Base-by-base conservation (phyloP, 169 alveolate genomes). In the Ichthyophthirius multifiliis region DNA sequence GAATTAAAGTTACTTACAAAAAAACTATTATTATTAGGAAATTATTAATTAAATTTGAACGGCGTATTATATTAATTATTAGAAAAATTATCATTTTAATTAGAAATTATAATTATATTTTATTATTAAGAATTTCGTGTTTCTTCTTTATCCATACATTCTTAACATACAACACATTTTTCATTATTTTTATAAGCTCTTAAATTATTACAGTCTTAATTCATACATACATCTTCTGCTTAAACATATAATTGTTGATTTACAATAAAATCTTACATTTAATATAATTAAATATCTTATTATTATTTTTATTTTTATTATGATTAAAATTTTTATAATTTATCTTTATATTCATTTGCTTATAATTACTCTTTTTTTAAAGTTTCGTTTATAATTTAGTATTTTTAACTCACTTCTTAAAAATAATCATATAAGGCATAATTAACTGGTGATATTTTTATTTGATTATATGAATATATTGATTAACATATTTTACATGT, bases 161-260 rank as follows among this genome's bases (percentile, higher is more conserved):
- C 31, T 6, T 55, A 34, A 7, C 71, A 55, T 4, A 55, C 23
- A 0, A 55, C 71, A 10, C 31, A 23, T 23, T 55, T 55, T 27
- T 55, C 31, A 4, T 39, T 39, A 55, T 55, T 27, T 27, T 55
- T 55, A 9, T 55, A 55, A 18, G 31, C 71, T 55, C 71, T 55
- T 55, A 23, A 15, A 27, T 55, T 27, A 55, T 55, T 55, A 7
- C 71, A 55, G 31, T 55, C 71, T 55, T 55, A 34, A 55, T 27
- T 27, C 71, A 55, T 55, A 23, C 71, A 55, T 12, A 55, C 18
- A 55, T 55, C 71, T 27, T 55, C 71, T 27, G 71, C 71, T 55
- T 55, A 27, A 1, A 39, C 71, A 27, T 55, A 55, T 27, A 27
- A 27, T 5, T 5, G 12, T 55, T 16, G 5, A 18, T 55, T 55